phyloP scores from a whole-genome alignment of 2,329 filamentous ascomycete species.

The Xylaria sp. region DNA sequence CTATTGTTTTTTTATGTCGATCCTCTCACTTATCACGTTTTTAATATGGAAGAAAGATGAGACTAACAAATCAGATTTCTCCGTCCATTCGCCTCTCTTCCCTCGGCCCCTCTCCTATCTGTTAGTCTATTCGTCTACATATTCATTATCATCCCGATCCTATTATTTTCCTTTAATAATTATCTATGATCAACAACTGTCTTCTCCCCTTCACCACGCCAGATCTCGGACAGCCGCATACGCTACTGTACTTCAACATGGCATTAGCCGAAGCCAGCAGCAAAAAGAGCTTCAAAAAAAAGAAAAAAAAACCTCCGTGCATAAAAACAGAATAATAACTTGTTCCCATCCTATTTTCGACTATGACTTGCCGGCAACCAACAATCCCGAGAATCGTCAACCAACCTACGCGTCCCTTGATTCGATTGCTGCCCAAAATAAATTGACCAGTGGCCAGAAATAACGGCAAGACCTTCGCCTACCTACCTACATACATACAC shows the following conservation, averaged over 20 bases:
- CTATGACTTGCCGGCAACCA: neutral
- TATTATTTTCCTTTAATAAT: neutral
- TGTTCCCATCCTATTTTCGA: no score
- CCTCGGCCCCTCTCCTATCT: neutral
- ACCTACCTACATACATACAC: no score
- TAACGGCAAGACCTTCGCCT: no score
- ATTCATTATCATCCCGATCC: neutral
- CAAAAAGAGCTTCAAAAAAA: no score
- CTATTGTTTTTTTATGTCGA: neutral
- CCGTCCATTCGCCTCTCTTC: neutral
- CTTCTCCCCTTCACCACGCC: neutral
- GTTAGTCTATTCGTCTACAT: neutral
- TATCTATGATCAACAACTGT: neutral
- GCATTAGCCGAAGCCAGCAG: neutral
- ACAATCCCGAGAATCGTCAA: neutral
- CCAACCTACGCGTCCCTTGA: neutral
- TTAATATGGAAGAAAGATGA: no score
- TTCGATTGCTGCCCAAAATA: constrained; percentile 4
- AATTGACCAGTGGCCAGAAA: neutral
- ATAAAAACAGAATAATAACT: no score
- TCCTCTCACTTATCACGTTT: no score
- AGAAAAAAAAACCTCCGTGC: no score
- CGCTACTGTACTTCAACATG: no score
- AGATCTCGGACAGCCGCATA: constrained; percentile 2
- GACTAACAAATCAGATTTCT: neutral